Percentiles rank a stretch among this genome's conserved stretches.
These are phyloP conservation scores for Actinomortierella wolfii DNA, from an alignment of 371 early-diverging fungal genomes.

Conservation along the genomic window DNA sequence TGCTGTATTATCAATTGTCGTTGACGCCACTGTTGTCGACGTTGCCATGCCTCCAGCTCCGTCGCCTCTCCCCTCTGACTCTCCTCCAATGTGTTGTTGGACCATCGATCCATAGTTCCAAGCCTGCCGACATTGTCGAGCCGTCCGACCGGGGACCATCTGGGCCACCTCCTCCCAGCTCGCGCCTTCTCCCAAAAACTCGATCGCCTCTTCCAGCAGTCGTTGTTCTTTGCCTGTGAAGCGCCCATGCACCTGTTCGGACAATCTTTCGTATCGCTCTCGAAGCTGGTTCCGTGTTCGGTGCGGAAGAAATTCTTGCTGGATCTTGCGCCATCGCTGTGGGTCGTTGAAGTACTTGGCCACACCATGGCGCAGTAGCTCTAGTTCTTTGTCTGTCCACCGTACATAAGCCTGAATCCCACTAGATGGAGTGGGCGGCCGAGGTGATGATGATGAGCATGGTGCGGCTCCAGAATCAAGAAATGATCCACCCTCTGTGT, in stretches of 20 bases:
- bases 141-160: slow-evolving; percentile 37
- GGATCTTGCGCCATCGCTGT: slow-evolving; percentile 24
- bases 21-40: too few species aligned
- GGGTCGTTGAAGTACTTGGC: slow-evolving; percentile 7
- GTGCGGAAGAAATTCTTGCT: slow-evolving; percentile 23
- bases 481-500: too few species aligned
- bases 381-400: slow-evolving; percentile 38
- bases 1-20: too few species aligned
- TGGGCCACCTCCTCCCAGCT: slow-evolving; percentile 29
- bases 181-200: slow-evolving; percentile 30
- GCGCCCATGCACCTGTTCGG: slow-evolving; percentile 19
- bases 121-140: slow-evolving; percentile 27
- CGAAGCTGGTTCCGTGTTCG: slow-evolving; percentile 20
- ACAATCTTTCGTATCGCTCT: slow-evolving; percentile 29
- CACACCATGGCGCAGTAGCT: slow-evolving; percentile 22
- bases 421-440: too few species aligned
- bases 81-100: too few species aligned
- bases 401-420: neutral
- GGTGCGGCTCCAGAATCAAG: too few species aligned
- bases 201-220: slow-evolving; percentile 29
- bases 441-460: too few species aligned
- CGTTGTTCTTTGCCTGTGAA: slow-evolving; percentile 28
- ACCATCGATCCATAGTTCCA: slow-evolving; percentile 44
- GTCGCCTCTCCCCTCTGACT: too few species aligned
- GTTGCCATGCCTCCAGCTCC: too few species aligned